Evolutionary conservation across 257 asterid genomes (phyloP).

Genomic region (Scutellaria galericulata): DNA sequence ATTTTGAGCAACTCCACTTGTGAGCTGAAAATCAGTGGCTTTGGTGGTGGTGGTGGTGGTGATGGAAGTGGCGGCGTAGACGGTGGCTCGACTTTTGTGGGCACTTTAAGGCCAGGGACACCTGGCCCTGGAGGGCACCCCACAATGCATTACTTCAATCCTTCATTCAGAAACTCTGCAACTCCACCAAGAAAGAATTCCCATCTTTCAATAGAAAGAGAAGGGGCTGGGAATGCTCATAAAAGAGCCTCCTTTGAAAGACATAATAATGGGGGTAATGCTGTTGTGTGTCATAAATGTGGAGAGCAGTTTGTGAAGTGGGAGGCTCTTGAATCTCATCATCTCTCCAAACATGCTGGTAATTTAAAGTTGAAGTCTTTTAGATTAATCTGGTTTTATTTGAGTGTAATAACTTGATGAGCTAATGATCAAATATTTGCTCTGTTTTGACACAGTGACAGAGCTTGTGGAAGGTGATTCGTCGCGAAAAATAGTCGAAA

Average conservation of each 20-base stretch:
- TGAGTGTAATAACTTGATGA: neutral
- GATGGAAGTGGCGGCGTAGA: constrained; percentile 41
- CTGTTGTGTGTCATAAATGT: constrained; percentile 71
- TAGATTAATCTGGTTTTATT: neutral
- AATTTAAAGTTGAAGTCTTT: neutral
- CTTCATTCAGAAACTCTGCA: constrained; percentile 48
- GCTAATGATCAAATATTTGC: neutral
- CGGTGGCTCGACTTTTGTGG: constrained; percentile 47
- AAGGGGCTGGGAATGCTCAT: constrained; percentile 40
- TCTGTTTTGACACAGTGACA: constrained; percentile 54
- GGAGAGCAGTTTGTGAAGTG: constrained; percentile 82
- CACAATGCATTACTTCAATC: constrained; percentile 60
- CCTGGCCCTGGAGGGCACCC: constrained; percentile 79
- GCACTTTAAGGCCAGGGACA: constrained; percentile 77
- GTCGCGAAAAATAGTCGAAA: constrained; percentile 85
- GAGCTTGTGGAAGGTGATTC: constrained; percentile 93
- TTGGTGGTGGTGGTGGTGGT: constrained; percentile 38
- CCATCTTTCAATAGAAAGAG: constrained; percentile 44
- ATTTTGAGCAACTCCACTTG: constrained; percentile 52
- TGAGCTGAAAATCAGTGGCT: constrained; percentile 62
- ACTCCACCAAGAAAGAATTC: constrained; percentile 57
- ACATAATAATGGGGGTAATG: constrained; percentile 51
- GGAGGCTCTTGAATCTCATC: constrained; percentile 89
- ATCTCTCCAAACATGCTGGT: constrained; percentile 92
- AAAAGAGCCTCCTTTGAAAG: constrained; percentile 50